Evolutionary conservation across 176 grass and related monocot species (phyloP).

Genomic region (Aegilops tauschii): DNA sequence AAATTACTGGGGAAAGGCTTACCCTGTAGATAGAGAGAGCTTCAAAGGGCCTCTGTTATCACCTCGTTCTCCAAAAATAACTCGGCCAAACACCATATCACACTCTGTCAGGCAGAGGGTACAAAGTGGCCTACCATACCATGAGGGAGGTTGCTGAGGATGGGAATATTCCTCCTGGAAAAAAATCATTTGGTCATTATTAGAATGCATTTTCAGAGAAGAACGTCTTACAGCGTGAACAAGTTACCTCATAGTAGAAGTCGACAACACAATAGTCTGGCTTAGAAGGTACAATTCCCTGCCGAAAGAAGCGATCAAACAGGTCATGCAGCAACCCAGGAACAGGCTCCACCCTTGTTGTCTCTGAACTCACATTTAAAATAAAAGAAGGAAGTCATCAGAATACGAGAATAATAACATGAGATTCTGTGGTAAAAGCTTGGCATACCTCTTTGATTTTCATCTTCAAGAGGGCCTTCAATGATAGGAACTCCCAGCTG

Average conservation of each 20-base stretch:
- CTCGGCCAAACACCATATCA: constrained; percentile 91
- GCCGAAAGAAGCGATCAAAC: constrained; percentile 61
- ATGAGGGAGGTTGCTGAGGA: constrained; percentile 62
- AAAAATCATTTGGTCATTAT: constrained; percentile 3
- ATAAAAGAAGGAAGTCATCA: not conserved
- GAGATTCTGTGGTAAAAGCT: not conserved
- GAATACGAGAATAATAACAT: constrained; percentile 6
- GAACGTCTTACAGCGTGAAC: not conserved
- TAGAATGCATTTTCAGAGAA: constrained; percentile 1
- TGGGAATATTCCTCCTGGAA: constrained; percentile 73
- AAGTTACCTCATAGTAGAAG: constrained; percentile 76
- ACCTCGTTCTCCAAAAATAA: constrained; percentile 59
- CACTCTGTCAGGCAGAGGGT: constrained; percentile 89
- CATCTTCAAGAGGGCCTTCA: constrained; percentile 68
- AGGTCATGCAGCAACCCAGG: constrained; percentile 67
- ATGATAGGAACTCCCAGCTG: constrained; percentile 72
- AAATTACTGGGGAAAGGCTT: constrained; percentile 37
- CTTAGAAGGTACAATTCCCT: constrained; percentile 61
- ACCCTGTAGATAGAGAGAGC: constrained; percentile 71
- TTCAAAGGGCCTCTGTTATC: constrained; percentile 76
- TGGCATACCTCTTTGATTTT: constrained; percentile 52
- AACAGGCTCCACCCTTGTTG: constrained; percentile 72
- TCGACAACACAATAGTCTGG: constrained; percentile 96
- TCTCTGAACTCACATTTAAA: constrained; percentile 48
- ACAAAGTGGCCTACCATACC: constrained; percentile 89